These are phyloP conservation scores for Trichosporon coremiiforme DNA, from an alignment of 1,284 basidiomycete genomes.

Conservation along the genomic window DNA sequence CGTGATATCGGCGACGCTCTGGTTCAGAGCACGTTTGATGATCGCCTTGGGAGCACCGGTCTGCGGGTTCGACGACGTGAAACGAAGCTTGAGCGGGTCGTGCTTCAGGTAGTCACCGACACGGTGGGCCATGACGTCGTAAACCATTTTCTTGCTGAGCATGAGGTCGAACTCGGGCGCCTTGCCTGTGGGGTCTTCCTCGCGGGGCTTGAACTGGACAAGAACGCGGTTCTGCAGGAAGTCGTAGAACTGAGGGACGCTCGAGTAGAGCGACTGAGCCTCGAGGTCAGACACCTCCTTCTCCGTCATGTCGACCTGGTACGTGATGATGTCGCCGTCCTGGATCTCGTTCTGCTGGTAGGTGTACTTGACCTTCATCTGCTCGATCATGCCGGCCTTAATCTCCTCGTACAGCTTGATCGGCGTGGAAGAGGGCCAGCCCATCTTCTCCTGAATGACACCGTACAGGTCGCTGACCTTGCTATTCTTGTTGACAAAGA, in stretches of 20 bases:
- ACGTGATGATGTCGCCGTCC: conserved; percentile 98
- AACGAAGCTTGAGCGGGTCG: conserved; percentile 95
- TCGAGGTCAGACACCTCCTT: conserved; percentile 93
- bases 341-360: conserved; percentile 98
- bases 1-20: conserved; percentile 95
- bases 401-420: conserved; percentile 99
- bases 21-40: conserved; percentile 90
- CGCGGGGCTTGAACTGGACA: conserved; percentile 94
- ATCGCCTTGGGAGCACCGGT: conserved; percentile 86
- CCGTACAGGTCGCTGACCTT: conserved; percentile 85
- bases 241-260: conserved; percentile 94
- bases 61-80: conserved; percentile 90
- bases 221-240: conserved; percentile 98
- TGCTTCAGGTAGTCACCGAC: conserved; percentile 87
- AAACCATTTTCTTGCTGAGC: conserved; percentile 98
- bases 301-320: conserved; percentile 94
- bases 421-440: conserved; percentile 92
- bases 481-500: conserved; percentile 81
- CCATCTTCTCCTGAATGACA: conserved; percentile 93
- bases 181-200: conserved; percentile 74
- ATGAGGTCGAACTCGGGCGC: conserved; percentile 78
- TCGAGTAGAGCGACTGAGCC: conserved; percentile 87
- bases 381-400: conserved; percentile 99
- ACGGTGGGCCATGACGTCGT: conserved; percentile 92
- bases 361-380: conserved; percentile 94